Percentiles rank a stretch among this genome's conserved stretches.
phyloP scores from a whole-genome alignment of 192 early-diverging fungal species.

The Linnemannia exigua region DNA sequence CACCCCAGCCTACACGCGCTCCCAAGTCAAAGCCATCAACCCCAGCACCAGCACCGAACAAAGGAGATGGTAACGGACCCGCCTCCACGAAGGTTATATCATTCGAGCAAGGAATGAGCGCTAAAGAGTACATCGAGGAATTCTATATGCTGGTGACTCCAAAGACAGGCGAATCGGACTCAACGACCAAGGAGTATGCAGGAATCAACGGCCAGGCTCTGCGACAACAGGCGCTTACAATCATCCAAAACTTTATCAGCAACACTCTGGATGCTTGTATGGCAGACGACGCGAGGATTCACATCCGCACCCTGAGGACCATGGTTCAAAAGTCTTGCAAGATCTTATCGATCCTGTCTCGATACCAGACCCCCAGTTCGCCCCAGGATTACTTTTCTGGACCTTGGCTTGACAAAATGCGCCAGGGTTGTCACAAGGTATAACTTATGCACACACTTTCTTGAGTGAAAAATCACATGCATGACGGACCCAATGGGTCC shows the following conservation, averaged over 20 bases:
- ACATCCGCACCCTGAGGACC: conserved; percentile 16
- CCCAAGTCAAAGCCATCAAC: conserved; percentile 50
- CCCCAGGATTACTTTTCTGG: conserved; percentile 37
- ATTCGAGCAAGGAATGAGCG: conserved; percentile 56
- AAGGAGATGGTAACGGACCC: background rate
- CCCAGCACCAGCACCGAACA: conserved; percentile 16
- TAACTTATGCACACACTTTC: background rate
- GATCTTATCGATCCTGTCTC: conserved; percentile 38
- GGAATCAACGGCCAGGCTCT: conserved; percentile 54
- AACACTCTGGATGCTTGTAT: conserved; percentile 41
- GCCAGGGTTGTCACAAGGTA: conserved; percentile 31
- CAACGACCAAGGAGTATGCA: conserved; percentile 44
- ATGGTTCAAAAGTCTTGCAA: conserved; percentile 58
- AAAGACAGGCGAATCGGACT: conserved; percentile 10
- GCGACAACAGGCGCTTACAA: conserved; percentile 33
- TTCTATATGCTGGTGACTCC: conserved; percentile 57
- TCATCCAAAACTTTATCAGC: conserved; percentile 53
- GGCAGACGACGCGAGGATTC: conserved; percentile 5
- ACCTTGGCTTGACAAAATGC: conserved; percentile 47
- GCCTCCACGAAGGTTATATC: conserved; percentile 19
- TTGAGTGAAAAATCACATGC: background rate
- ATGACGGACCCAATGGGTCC: too few relatives aligned
- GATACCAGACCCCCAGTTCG: conserved; percentile 17
- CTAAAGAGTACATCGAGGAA: conserved; percentile 63
- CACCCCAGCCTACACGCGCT: conserved; percentile 32